A percentile compares a stretch with the other conserved stretches of the same genome.
Conservation (phyloP, 345 rosid genomes). For the Hevea brasiliensis region DNA sequence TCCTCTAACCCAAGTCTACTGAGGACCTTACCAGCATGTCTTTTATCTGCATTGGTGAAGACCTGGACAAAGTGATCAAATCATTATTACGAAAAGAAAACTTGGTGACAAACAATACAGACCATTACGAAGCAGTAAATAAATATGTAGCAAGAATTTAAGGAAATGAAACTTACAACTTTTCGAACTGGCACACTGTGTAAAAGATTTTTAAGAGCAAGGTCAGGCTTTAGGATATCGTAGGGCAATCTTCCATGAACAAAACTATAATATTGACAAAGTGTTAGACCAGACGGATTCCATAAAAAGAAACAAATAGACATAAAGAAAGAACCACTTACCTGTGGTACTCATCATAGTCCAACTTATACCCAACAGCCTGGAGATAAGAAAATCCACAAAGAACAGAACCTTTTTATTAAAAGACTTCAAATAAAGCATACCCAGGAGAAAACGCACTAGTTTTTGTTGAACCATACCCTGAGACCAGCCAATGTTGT, state of each 20-base stretch:
- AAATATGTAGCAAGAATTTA: too few relatives aligned
- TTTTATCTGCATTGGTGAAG: slow-evolving; percentile 84
- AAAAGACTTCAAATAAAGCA: background rate
- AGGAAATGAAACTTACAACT: slow-evolving; percentile 54
- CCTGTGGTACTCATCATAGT: slow-evolving; percentile 93
- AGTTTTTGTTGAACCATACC: slow-evolving; percentile 37
- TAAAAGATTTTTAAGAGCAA: slow-evolving; percentile 71
- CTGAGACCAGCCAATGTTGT: slow-evolving; percentile 49
- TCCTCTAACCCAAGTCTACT: slow-evolving; percentile 77
- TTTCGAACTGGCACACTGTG: slow-evolving; percentile 68
- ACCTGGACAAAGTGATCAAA: slow-evolving; percentile 40
- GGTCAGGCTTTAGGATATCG: slow-evolving; percentile 77
- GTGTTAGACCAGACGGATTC: background rate
- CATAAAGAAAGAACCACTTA: slow-evolving; percentile 16
- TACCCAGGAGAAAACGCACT: background rate
- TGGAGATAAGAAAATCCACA: slow-evolving; percentile 28
- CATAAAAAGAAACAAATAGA: background rate
- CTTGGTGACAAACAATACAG: background rate
- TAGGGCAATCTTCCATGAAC: slow-evolving; percentile 95
- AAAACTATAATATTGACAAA: slow-evolving; percentile 40
- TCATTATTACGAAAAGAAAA: background rate
- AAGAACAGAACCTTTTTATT: background rate
- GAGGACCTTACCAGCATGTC: slow-evolving; percentile 64
- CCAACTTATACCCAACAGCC: slow-evolving; percentile 88
- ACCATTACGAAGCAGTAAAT: background rate